Evolutionary conservation across 495 filamentous ascomycete species (phyloP).

Genomic region (Pyrenopolyporus hunteri): DNA sequence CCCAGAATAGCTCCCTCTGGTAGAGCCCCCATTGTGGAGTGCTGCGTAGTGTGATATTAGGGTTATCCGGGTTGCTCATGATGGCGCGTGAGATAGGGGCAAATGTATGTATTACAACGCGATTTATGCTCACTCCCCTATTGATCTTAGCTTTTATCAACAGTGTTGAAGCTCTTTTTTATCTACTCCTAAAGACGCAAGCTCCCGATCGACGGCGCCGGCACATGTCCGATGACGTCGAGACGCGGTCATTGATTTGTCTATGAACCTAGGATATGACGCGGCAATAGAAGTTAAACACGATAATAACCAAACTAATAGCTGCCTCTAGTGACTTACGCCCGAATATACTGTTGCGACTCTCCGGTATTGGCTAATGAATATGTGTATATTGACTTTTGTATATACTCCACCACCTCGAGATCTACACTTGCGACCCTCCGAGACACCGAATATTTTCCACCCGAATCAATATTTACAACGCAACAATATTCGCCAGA

Average conservation of each 20-base stretch:
- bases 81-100: neutral
- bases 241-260: constrained; percentile 11
- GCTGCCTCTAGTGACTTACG: neutral
- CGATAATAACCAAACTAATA: constrained; percentile 21
- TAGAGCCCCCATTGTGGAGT: constrained; percentile 68
- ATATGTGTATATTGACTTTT: neutral
- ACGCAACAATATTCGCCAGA: neutral
- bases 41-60: constrained; percentile 59
- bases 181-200: neutral
- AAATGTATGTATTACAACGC: neutral
- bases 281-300: constrained; percentile 17
- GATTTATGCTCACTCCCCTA: neutral
- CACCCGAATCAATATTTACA: neutral
- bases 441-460: constrained; percentile 28
- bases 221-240: constrained; percentile 25
- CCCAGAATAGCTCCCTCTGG: constrained; percentile 67
- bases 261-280: constrained; percentile 8
- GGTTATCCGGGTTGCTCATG: constrained; percentile 64
- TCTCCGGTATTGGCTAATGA: constrained; percentile 15
- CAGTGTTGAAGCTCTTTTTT: neutral
- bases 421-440: neutral
- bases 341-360: neutral
- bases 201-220: constrained; percentile 12
- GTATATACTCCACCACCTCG: neutral
- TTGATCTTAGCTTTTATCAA: neutral